Evolutionary conservation across 2,329 filamentous ascomycete genomes (phyloP).

Genomic region (Dryadomyces quercus-mongolicae): DNA sequence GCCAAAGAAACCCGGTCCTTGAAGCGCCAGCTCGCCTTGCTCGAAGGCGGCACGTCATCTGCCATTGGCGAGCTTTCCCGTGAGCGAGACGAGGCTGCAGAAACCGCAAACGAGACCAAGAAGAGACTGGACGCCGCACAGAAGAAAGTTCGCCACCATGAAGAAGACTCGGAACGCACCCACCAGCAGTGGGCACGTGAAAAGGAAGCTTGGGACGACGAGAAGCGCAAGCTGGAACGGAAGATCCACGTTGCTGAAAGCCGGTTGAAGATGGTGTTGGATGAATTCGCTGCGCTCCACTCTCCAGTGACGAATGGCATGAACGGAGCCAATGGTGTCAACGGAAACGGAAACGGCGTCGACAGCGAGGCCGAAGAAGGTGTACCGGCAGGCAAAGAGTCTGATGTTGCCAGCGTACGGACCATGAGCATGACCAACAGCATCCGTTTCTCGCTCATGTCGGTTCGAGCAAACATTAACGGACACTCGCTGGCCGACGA

Average conservation of each 20-base stretch:
- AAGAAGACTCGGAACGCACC: constrained; percentile 69
- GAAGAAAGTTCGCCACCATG: constrained; percentile 64
- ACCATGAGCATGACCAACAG: constrained; percentile 64
- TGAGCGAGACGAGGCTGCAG: constrained; percentile 76
- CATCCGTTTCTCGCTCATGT: constrained; percentile 53
- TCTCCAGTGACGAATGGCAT: constrained; percentile 31
- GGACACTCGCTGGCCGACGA: constrained; percentile 82
- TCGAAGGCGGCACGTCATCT: constrained; percentile 80
- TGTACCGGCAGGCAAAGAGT: constrained; percentile 38
- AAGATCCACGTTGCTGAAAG: constrained; percentile 84
- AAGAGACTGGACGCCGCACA: constrained; percentile 67
- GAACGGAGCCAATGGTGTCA: constrained; percentile 22
- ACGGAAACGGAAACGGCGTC: constrained; percentile 34
- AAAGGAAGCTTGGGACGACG: constrained; percentile 72
- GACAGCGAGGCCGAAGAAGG: constrained; percentile 50
- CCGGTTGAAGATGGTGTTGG: constrained; percentile 69
- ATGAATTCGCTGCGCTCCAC: constrained; percentile 69
- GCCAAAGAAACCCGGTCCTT: constrained; percentile 68
- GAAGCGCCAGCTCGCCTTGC: constrained; percentile 72
- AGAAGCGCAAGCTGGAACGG: constrained; percentile 70
- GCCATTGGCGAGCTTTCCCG: constrained; percentile 72
- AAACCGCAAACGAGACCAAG: constrained; percentile 57
- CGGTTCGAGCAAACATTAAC: constrained; percentile 32
- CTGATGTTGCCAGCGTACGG: constrained; percentile 59
- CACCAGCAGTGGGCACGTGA: constrained; percentile 77